These are phyloP conservation scores for Melastoma malabathricum DNA, from an alignment of 345 rosid species.

Conservation along the genomic window DNA sequence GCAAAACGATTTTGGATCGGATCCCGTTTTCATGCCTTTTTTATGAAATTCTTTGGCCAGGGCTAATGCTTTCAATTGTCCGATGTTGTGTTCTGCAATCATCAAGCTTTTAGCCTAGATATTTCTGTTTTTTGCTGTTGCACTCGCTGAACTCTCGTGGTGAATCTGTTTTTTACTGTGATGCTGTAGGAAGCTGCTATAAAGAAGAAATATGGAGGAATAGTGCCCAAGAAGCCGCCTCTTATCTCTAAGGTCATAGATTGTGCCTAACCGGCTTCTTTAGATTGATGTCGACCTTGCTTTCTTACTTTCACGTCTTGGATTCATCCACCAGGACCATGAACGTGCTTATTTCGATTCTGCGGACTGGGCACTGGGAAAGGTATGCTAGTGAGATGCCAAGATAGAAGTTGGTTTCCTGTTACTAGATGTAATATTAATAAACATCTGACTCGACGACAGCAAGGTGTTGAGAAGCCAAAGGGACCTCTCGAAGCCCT, in stretches of 20 bases:
- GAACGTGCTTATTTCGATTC: constrained; percentile 98
- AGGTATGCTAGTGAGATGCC: constrained; percentile 31
- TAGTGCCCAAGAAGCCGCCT: constrained; percentile 96
- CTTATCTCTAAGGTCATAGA: constrained; percentile 78
- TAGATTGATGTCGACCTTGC: constrained; percentile 1
- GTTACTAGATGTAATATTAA: not conserved
- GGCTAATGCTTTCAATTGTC: too few relatives aligned
- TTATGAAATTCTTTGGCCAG: too few relatives aligned
- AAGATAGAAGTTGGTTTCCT: constrained; percentile 2
- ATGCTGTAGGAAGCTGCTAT: constrained; percentile 48
- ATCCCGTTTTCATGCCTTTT: too few relatives aligned
- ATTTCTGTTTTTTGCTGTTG: too few relatives aligned
- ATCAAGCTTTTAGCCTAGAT: too few relatives aligned
- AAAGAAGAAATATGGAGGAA: constrained; percentile 92
- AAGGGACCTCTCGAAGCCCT: constrained; percentile 99
- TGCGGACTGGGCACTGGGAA: constrained; percentile 99
- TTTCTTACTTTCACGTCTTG: constrained; percentile 4
- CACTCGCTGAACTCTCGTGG: too few relatives aligned
- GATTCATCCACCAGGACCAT: constrained; percentile 51
- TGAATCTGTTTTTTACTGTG: not conserved
- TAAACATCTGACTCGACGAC: constrained; percentile 13
- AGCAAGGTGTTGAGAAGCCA: constrained; percentile 97
- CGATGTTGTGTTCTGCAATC: too few relatives aligned
- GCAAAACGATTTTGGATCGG: too few relatives aligned
- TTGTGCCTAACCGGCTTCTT: not conserved